Evolutionary conservation across 805 yeast species (phyloP), one percentile per base, ranked within the genome.

Genomic region (Wickerhamiella occidentalis): DNA sequence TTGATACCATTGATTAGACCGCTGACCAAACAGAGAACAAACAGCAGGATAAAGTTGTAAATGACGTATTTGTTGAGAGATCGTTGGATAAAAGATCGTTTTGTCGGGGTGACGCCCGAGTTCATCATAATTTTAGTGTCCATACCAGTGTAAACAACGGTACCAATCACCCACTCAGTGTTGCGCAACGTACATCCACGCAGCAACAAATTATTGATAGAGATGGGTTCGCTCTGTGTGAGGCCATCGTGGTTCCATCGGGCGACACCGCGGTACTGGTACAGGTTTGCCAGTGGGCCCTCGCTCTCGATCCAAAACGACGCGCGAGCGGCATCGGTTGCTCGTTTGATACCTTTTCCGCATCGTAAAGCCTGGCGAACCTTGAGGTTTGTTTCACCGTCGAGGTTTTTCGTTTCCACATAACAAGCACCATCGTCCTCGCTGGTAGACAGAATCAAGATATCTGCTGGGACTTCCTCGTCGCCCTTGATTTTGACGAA

Each of bases 51-150:
- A 59, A 83, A 83, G 60, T 83, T 82, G 61, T 76, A 68, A 25
- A 77, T 56, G 28, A 83, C 87, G 45, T 80, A 79, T 42, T 76
- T 64, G 61, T 83, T 84, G 56, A 84, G 72, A 55, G 80, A 82
- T 36, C 76, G 68, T 1, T 85, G 72, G 47, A 83, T 77, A 56
- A 77, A 72, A 8, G 85, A 78, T 43, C 76, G 72, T 61, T 83
- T 83, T 1, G 81, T 77, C 7, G 94, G 94, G 0, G 92, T 82
- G 23, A 75, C 72, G 46, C 92, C 92, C 2, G 88, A 72, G 61
- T 84, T 83, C 53, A 84, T 65, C 80, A 83, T 79, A 51, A 84
- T 80, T 64, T 83, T 84, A 9, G 87, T 73, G 58, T 83, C 90
- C 33, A 64, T 61, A 49, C 94, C 94, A 2, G 94, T 83, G 61